Percentiles rank a stretch among this genome's conserved stretches.
Conservation (phyloP, 495 filamentous ascomycete genomes). For the Saxophila tyrrhenica region DNA sequence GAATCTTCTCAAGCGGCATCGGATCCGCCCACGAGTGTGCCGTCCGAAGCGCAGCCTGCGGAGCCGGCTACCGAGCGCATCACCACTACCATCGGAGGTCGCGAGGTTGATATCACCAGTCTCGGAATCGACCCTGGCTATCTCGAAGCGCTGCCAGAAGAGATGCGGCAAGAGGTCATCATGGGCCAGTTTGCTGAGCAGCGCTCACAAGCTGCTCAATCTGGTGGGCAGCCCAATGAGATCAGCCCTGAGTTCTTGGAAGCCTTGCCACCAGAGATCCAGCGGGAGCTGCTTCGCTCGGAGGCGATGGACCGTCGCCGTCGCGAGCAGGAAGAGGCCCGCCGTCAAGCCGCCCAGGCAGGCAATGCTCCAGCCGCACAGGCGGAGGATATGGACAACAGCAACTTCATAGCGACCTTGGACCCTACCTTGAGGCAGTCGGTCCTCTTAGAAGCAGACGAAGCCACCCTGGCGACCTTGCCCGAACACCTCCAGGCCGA, state of each 20-base stretch:
- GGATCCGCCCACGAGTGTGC: slow-evolving; percentile 11
- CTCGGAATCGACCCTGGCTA: slow-evolving; percentile 92
- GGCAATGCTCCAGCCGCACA: slow-evolving; percentile 36
- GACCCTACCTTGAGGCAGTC: slow-evolving; percentile 74
- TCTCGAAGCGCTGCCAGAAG: slow-evolving; percentile 85
- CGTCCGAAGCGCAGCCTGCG: slow-evolving; percentile 15
- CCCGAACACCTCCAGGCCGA: slow-evolving; percentile 76
- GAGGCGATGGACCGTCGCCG: slow-evolving; percentile 83
- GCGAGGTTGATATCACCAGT: slow-evolving; percentile 79
- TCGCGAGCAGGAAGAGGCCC: slow-evolving; percentile 66
- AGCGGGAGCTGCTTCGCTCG: slow-evolving; percentile 77
- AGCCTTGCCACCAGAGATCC: slow-evolving; percentile 79
- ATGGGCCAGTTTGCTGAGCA: slow-evolving; percentile 74
- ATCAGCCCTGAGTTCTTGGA: slow-evolving; percentile 92
- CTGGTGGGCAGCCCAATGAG: slow-evolving; percentile 73
- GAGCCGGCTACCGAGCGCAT: slow-evolving; percentile 37
- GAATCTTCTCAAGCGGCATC: slow-evolving; percentile 42
- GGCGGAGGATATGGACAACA: slow-evolving; percentile 76
- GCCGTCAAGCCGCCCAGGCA: slow-evolving; percentile 42
- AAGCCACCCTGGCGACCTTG: slow-evolving; percentile 74
- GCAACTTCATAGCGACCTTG: slow-evolving; percentile 83
- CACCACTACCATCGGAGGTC: slow-evolving; percentile 69
- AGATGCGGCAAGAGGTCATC: slow-evolving; percentile 89
- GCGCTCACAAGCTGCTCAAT: slow-evolving; percentile 64
- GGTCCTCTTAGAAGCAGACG: slow-evolving; percentile 82